phyloP scores from a whole-genome alignment of 106 monocot species.

The Posidonia australis region DNA sequence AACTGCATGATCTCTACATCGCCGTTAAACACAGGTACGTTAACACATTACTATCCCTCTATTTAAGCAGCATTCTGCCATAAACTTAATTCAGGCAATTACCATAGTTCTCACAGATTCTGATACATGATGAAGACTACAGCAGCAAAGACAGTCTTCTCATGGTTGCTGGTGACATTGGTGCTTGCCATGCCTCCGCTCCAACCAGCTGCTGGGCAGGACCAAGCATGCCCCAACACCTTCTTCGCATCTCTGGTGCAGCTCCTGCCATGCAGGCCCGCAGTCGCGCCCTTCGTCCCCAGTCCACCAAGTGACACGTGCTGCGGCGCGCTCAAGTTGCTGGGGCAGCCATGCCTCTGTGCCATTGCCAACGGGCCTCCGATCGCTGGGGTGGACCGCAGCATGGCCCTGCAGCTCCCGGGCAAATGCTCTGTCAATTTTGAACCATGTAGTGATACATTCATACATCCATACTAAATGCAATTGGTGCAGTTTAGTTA shows the following conservation, averaged over 20 bases:
- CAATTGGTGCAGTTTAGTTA: no score
- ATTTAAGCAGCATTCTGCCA: background rate
- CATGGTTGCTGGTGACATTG: background rate
- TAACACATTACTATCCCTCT: background rate
- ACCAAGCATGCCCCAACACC: slow-evolving; percentile 16
- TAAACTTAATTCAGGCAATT: background rate
- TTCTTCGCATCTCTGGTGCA: slow-evolving; percentile 39
- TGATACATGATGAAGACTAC: background rate
- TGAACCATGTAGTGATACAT: slow-evolving; percentile 21
- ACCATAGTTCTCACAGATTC: background rate
- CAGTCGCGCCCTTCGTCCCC: slow-evolving; percentile 33
- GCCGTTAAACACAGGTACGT: background rate
- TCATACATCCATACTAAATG: background rate
- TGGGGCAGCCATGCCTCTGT: slow-evolving; percentile 50
- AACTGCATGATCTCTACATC: background rate
- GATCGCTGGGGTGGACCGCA: slow-evolving; percentile 36
- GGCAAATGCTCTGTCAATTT: slow-evolving; percentile 29
- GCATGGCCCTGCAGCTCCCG: slow-evolving; percentile 44
- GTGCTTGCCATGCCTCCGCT: background rate
- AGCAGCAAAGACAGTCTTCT: background rate
- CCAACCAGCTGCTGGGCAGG: slow-evolving; percentile 7
- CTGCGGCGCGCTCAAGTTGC: slow-evolving; percentile 32
- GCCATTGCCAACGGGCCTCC: slow-evolving; percentile 29
- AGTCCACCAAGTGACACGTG: slow-evolving; percentile 30
- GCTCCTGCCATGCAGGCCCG: slow-evolving; percentile 40